Conservation (phyloP, 1,139 yeast genomes). For the Hansenula anomala region DNA sequence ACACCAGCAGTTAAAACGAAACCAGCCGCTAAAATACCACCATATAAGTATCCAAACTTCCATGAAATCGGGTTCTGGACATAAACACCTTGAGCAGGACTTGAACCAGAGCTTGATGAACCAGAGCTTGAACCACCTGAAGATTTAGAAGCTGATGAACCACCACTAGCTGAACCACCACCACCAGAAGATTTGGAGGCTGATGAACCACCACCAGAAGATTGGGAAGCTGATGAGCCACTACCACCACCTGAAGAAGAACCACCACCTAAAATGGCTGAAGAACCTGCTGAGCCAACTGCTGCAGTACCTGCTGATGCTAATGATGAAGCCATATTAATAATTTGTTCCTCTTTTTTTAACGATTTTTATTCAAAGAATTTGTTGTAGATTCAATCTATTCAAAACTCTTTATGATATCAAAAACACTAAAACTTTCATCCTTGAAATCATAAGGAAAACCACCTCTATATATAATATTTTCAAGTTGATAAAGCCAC, state of each 20-base stretch:
- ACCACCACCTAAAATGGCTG: slow-evolving; percentile 6
- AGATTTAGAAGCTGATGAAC: neutral
- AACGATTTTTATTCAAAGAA: neutral
- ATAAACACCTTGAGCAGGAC: slow-evolving; percentile 3
- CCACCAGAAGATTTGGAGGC: neutral
- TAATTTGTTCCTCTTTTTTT: neutral
- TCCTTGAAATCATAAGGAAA: no score
- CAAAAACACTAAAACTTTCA: no score
- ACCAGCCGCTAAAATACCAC: slow-evolving; percentile 3
- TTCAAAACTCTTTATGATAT: no score
- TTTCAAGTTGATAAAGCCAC: neutral
- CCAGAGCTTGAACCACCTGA: neutral
- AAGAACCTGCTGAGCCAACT: slow-evolving; percentile 8
- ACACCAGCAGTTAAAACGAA: slow-evolving; percentile 2
- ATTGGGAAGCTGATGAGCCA: slow-evolving; percentile 3
- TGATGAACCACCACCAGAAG: neutral
- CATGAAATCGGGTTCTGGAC: slow-evolving; percentile 3
- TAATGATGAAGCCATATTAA: slow-evolving; percentile 1
- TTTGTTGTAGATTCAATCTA: no score
- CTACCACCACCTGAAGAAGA: slow-evolving; percentile 5
- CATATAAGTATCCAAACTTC: slow-evolving; percentile 3
- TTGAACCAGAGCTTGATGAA: slow-evolving; percentile 1
- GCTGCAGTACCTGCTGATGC: slow-evolving; percentile 7
- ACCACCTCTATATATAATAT: neutral
- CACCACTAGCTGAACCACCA: no score